phyloP scores from a whole-genome alignment of 2,329 filamentous ascomycete genomes.

The Davidsoniella virescens region DNA sequence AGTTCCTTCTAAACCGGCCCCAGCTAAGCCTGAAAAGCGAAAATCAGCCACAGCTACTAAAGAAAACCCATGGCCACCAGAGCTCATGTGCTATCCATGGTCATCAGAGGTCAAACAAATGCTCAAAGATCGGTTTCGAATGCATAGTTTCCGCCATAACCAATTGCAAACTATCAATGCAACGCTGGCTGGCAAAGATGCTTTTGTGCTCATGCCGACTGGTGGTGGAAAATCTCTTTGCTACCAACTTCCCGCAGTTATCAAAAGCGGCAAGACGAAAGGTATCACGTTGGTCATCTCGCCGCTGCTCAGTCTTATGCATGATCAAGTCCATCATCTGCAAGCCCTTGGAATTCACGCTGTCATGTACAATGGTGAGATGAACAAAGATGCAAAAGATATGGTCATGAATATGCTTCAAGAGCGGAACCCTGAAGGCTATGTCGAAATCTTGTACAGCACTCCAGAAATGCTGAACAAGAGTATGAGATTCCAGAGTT shows the following conservation, averaged over 20 bases:
- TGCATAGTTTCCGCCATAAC: slow-evolving; percentile 76
- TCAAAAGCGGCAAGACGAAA: slow-evolving; percentile 61
- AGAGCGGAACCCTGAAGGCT: slow-evolving; percentile 50
- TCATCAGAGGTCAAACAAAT: slow-evolving; percentile 67
- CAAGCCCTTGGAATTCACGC: slow-evolving; percentile 61
- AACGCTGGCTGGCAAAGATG: slow-evolving; percentile 71
- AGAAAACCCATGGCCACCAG: slow-evolving; percentile 26
- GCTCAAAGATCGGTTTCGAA: slow-evolving; percentile 69
- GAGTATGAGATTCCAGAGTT: slow-evolving; percentile 50
- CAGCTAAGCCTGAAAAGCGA: slow-evolving; percentile 18
- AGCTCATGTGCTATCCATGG: slow-evolving; percentile 57
- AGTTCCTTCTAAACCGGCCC: slow-evolving; percentile 23
- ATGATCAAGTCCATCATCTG: slow-evolving; percentile 84
- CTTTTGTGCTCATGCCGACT: slow-evolving; percentile 94
- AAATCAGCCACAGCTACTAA: slow-evolving; percentile 17
- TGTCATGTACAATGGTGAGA: slow-evolving; percentile 66
- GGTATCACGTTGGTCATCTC: slow-evolving; percentile 94
- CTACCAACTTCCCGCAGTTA: slow-evolving; percentile 82
- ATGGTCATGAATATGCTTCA: slow-evolving; percentile 50
- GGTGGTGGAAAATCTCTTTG: slow-evolving; percentile 94
- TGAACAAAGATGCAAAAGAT: slow-evolving; percentile 42
- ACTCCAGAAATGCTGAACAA: slow-evolving; percentile 94
- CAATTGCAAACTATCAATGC: slow-evolving; percentile 94
- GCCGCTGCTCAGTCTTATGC: slow-evolving; percentile 86
- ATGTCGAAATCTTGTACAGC: slow-evolving; percentile 78